Percentiles rank a stretch among this genome's conserved stretches.
phyloP scores from a whole-genome alignment of 1,284 basidiomycete genomes.

The Rhizoctonia solani region DNA sequence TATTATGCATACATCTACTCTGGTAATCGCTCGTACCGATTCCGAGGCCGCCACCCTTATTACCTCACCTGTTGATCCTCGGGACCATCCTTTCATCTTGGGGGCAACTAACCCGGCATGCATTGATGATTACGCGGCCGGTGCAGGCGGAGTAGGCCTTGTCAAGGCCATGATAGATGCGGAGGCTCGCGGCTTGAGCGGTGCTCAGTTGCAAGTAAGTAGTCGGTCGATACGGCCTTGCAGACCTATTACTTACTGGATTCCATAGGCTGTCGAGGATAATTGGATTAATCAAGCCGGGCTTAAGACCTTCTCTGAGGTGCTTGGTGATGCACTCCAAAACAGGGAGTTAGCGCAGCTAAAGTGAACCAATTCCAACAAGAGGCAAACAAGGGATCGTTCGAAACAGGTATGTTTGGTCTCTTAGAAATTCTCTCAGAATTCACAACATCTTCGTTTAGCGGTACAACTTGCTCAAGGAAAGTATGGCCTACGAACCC shows the following conservation, averaged over 20 bases:
- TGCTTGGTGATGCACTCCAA: slow-evolving; percentile 72
- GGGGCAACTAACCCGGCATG: slow-evolving; percentile 77
- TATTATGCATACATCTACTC: slow-evolving; percentile 78
- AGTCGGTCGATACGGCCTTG: not conserved
- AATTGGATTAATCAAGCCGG: slow-evolving; percentile 79
- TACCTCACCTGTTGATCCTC: slow-evolving; percentile 94
- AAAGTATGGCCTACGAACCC: slow-evolving; percentile 75
- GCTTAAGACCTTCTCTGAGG: slow-evolving; percentile 77
- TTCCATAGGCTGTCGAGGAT: slow-evolving; percentile 69
- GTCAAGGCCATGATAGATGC: slow-evolving; percentile 84
- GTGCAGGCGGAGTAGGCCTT: slow-evolving; percentile 48
- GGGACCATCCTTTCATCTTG: slow-evolving; percentile 96
- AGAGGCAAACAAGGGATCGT: slow-evolving; percentile 24
- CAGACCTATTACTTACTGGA: not conserved
- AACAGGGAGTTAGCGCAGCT: slow-evolving; percentile 54
- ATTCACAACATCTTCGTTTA: not conserved
- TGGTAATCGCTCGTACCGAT: slow-evolving; percentile 76
- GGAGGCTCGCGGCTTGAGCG: slow-evolving; percentile 77
- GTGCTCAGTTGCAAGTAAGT: slow-evolving; percentile 69
- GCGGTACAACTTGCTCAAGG: slow-evolving; percentile 44
- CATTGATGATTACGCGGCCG: slow-evolving; percentile 27
- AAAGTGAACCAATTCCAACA: slow-evolving; percentile 43
- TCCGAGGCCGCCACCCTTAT: slow-evolving; percentile 95
- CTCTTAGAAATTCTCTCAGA: not conserved
- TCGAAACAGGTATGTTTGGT: slow-evolving; percentile 13